Base-by-base conservation (phyloP, 116 monocot genomes). In the Iris pallida region DNA sequence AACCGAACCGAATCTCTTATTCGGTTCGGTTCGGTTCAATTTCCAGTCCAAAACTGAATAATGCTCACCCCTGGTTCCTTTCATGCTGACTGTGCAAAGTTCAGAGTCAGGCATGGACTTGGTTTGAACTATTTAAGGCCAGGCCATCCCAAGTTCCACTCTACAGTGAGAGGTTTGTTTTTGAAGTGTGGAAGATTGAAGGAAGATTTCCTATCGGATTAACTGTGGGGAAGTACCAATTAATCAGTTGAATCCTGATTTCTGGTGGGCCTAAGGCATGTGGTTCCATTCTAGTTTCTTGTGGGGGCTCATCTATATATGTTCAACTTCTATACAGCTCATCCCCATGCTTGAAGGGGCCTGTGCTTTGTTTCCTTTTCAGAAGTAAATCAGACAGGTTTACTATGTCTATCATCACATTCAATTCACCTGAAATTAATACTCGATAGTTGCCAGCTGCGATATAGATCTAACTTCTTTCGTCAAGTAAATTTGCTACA, bases 341-440 rank as follows among this genome's bases (percentile, higher is more conserved):
- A 68, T 47, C 30, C 42, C 8, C 65, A 68, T 55, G 16, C 59
- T 53, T 20, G 61, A 42, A 76, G 68, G 44, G 30, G n/a, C 45
- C 45, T 49, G 49, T 5, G n/a, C 42, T 79, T 53, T n/a, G 47
- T 59, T 67, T 70, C 70, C 67, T 72, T 79, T 74, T 70, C 73
- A 73, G 66, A 73, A 77, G 66, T 80, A 68, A 73, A 70, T 76
- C 63, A 61, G 67, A 49, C 52, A 83, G 43, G 55, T 71, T 71
- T 49, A 30, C 71, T 63, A 51, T 67, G 70, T 65, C 71, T 78
- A 75, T 69, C 61, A 48, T 48, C 48, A 47, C 62, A 60, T 70
- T 70, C 40, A 79, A 47, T 65, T 40, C 56, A 42, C 43, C 16
- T 6, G 10, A 16, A 13, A 62, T n/a, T n/a, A 68, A 54, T 61